Percentiles rank a stretch among this genome's conserved stretches.
phyloP scores from a whole-genome alignment of 2,329 filamentous ascomycete genomes.

The Trichoderma atrobrunneum region DNA sequence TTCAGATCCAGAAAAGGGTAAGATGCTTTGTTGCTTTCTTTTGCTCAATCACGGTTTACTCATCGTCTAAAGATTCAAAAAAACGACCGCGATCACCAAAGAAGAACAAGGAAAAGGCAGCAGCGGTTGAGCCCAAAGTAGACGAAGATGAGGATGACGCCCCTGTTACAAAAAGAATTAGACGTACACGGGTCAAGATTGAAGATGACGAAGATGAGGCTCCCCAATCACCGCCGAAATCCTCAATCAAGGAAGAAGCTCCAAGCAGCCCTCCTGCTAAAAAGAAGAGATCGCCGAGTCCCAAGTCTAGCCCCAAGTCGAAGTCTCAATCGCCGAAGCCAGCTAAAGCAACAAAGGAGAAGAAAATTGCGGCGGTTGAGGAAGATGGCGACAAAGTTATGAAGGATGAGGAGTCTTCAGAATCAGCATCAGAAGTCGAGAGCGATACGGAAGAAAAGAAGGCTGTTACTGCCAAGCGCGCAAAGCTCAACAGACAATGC shows the following conservation, averaged over 20 bases:
- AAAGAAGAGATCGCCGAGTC: constrained; percentile 26
- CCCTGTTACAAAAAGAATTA: constrained; percentile 58
- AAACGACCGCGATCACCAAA: constrained; percentile 40
- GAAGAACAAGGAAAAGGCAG: constrained; percentile 6
- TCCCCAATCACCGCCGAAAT: constrained; percentile 36
- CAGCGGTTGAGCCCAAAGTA: constrained; percentile 32
- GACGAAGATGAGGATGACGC: constrained; percentile 56
- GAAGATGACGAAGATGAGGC: constrained; percentile 51
- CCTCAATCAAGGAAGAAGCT: constrained; percentile 21
- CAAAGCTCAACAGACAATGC: constrained; percentile 74
- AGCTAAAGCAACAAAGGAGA: constrained; percentile 26
- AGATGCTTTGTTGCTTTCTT: neutral
- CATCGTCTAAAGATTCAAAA: constrained; percentile 38
- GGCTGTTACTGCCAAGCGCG: constrained; percentile 67
- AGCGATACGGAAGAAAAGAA: constrained; percentile 62
- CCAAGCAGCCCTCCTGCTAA: constrained; percentile 19
- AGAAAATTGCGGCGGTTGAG: constrained; percentile 27
- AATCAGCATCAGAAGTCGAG: constrained; percentile 42
- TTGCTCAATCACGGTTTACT: neutral
- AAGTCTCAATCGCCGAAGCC: constrained; percentile 21
- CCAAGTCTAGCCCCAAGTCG: constrained; percentile 26
- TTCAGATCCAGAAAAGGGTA: constrained; percentile 39
- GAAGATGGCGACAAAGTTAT: constrained; percentile 13
- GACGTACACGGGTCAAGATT: constrained; percentile 46
- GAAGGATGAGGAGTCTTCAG: constrained; percentile 27